Conservation (phyloP, 345 rosid genomes). For the Geranium brycei region DNA sequence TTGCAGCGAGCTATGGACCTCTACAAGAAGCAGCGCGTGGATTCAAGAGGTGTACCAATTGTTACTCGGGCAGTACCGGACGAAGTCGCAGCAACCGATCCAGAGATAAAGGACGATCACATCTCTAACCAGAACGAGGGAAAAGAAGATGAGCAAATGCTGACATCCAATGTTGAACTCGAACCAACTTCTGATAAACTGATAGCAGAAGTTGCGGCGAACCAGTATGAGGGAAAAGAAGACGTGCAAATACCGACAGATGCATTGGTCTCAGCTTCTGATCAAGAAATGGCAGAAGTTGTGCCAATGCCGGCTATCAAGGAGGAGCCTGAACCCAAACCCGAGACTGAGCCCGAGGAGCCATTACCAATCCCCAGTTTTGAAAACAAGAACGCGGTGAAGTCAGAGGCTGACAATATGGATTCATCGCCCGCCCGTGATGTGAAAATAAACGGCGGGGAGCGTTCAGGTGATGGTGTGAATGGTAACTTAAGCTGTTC, state of each 20-base stretch:
- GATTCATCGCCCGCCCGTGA: neutral
- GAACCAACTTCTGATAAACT: neutral
- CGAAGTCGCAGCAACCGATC: conserved; percentile 17
- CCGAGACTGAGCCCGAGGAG: conserved; percentile 7
- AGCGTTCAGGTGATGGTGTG: conserved; percentile 14
- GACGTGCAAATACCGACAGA: too few species aligned
- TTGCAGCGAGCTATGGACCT: conserved; percentile 70
- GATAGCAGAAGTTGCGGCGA: conserved; percentile 3
- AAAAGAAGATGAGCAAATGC: conserved; percentile 8
- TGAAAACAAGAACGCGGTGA: neutral
- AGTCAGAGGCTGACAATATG: neutral
- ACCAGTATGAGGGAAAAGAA: too few species aligned
- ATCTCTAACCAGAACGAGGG: conserved; percentile 9
- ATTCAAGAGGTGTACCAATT: conserved; percentile 24
- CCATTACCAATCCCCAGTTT: conserved; percentile 1
- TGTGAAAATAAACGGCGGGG: too few species aligned
- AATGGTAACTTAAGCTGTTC: conserved; percentile 25
- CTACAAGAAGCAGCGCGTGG: conserved; percentile 61
- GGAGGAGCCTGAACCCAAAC: conserved; percentile 3
- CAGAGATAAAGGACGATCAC: conserved; percentile 18
- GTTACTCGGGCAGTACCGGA: conserved; percentile 16
- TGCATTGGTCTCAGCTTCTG: too few species aligned
- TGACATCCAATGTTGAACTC: too few species aligned
- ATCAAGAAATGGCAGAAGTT: conserved; percentile 1
- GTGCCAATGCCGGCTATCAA: conserved; percentile 4